Base-by-base conservation (phyloP, 345 rosid genomes). In the Bruguiera sexangula region DNA sequence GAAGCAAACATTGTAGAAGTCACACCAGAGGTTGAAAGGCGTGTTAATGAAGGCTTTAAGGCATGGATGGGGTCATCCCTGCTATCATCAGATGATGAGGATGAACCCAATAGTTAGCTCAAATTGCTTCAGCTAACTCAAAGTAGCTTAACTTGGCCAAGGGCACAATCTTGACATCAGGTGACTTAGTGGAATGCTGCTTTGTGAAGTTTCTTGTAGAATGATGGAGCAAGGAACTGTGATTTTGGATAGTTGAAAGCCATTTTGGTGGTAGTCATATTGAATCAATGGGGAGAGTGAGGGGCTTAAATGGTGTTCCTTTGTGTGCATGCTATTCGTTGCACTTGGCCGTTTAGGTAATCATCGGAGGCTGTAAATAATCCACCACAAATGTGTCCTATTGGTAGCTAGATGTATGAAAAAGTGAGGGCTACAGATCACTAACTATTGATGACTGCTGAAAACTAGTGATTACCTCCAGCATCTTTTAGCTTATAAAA, bases 61-160 rank as follows among this genome's bases (percentile, higher is more conserved):
- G 70, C 96, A 55, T 94, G 97, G 96, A 87, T 87, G 92, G 97
- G 97, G 3, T 85, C 96, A n/a, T 85, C 98, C 66, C 78, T 82
- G 69, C 80, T 88, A 66, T 91, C 97, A 43, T 94, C 98, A 26
- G 97, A 88, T 36, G 98, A 94, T 53, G 98, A 89, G 82, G 98
- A 89, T 62, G 92, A 89, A 72, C 85, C 86, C 0, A 85, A 88
- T 51, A 74, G 71, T 78, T 84, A 85, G 57, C 29, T 54, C 60
- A 89, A 91, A 74, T 73, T 71, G n/a, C 79, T 87, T 16, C 76
- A 74, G n/a, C 57, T 66, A 65, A 73, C 66, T 46, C 80, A 6
- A 50, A 43, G 82, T 5, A 53, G 66, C 61, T 83, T 85, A 24
- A 82, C 71, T 75, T 77, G 86, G 80, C 88, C 79, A 72, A 75